Percentiles rank a stretch among this genome's conserved stretches.
Conservation (phyloP, 768 basidiomycete species). For the Sistotremastrum niveocremeum region DNA sequence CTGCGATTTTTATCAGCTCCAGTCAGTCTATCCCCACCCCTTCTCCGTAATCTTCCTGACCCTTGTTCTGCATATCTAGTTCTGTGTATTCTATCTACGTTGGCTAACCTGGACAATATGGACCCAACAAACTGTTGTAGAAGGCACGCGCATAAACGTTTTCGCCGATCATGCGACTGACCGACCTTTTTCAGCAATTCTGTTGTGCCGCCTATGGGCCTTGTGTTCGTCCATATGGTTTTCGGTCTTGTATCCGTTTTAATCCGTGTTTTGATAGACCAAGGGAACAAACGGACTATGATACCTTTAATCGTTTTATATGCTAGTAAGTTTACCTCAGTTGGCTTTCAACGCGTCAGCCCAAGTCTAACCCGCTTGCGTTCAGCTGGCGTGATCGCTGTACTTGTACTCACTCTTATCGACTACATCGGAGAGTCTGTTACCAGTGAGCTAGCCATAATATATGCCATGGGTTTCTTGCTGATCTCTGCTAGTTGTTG, state of each 20-base stretch:
- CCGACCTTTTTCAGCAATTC: not conserved
- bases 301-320: not conserved
- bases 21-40: not conserved
- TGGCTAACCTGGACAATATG: not conserved
- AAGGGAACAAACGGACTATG: not conserved
- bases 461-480: not conserved
- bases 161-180: not conserved
- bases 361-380: too few relatives aligned
- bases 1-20: not conserved
- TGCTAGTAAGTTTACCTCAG: not conserved
- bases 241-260: conserved; percentile 4
- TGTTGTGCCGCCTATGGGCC: conserved; percentile 5
- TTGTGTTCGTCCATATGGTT: conserved; percentile 7
- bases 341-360: too few relatives aligned
- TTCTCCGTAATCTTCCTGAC: not conserved
- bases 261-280: not conserved
- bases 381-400: conserved; percentile 1
- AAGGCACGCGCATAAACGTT: not conserved
- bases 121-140: not conserved
- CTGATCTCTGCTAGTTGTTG: not conserved
- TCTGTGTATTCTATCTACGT: conserved; percentile 6
- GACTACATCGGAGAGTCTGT: conserved; percentile 6
- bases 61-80: not conserved
- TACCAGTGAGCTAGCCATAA: not conserved
- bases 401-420: conserved; percentile 3